Evolutionary conservation across 352 stramenopile species (phyloP), one percentile per base, ranked within the genome.

Genomic region (Phytophthora foliorum): DNA sequence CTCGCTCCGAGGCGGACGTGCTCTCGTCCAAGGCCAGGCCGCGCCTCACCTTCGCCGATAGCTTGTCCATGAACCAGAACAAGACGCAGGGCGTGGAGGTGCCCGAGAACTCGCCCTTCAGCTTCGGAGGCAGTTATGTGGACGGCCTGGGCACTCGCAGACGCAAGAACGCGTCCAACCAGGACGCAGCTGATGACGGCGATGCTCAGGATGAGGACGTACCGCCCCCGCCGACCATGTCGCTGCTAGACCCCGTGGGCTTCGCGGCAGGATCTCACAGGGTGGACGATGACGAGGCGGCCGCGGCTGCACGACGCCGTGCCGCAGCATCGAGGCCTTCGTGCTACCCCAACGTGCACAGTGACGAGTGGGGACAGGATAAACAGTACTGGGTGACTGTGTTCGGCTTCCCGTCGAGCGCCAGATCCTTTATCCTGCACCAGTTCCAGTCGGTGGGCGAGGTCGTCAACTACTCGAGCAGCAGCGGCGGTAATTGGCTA

Each of bases 321-420:
- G 72, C 72, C 3, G 61, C 62, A 25, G 52, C 67, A 39, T 48
- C 55, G n/a, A 72, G 67, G 50, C 25, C 62, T 49, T 80, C 46
- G 69, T 74, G 75, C 60, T 87, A 84, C 25, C 74, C 81, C 22
- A 86, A 78, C 44, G 56, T 89, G 7, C 76, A 90, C 46, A 84
- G 77, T 11, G 84, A 93, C 56, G 81, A 88, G 29, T 95, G 88
- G 88, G 86, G 88, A 2, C 76, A 84, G 56, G 84, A 95, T 66
- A 84, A 90, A 57, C 82, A 93, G 68, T 95, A 92, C 73, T 94
- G 88, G 88, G 68, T 95, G 53, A 95, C 88, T 5, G 78, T 95
- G 13, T 95, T 86, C 57, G 88, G 88, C 45, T 95, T 94, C 70
- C 67, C 86, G 13, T 59, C 82, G 32, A 91, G 73, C 51, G 56